phyloP scores from a whole-genome alignment of 2,329 filamentous ascomycete species.

The Tolypocladium ovalisporum region DNA sequence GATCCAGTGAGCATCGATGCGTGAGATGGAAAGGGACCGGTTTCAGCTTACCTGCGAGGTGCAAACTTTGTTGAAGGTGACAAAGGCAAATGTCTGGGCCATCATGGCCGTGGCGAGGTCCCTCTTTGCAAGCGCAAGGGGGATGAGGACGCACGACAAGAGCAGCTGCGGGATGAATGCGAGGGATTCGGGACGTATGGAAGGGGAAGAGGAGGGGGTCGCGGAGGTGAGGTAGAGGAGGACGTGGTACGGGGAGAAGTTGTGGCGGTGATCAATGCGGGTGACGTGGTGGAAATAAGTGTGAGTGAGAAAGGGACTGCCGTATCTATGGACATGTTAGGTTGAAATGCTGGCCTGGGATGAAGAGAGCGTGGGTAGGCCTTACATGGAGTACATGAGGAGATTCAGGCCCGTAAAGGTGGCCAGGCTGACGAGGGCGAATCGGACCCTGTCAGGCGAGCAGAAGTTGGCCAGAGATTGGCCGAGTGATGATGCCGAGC shows the following conservation, averaged over 20 bases:
- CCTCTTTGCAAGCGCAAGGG: conserved; percentile 65
- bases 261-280: conserved; percentile 91
- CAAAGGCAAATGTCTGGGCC: conserved; percentile 93
- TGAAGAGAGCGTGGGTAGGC: conserved; percentile 3
- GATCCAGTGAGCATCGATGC: background rate
- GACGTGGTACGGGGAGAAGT: conserved; percentile 94
- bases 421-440: conserved; percentile 54
- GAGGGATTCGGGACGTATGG: conserved; percentile 56
- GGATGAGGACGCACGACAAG: conserved; percentile 67
- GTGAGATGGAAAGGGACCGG: background rate
- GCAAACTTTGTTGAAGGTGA: conserved; percentile 97
- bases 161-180: conserved; percentile 84
- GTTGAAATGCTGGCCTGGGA: background rate
- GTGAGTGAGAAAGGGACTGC: conserved; percentile 70
- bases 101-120: conserved; percentile 78
- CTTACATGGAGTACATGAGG: conserved; percentile 66
- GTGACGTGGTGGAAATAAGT: conserved; percentile 90
- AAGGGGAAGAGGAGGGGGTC: conserved; percentile 26
- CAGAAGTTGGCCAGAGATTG: conserved; percentile 29
- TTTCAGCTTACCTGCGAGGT: conserved; percentile 74
- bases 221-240: conserved; percentile 80
- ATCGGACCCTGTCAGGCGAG: conserved; percentile 41
- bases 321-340: conserved; percentile 47
- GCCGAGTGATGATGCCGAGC: conserved; percentile 8
- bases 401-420: conserved; percentile 67